Base-by-base conservation (phyloP, 176 grass and related monocot genomes). In the Zoysia pacifica region DNA sequence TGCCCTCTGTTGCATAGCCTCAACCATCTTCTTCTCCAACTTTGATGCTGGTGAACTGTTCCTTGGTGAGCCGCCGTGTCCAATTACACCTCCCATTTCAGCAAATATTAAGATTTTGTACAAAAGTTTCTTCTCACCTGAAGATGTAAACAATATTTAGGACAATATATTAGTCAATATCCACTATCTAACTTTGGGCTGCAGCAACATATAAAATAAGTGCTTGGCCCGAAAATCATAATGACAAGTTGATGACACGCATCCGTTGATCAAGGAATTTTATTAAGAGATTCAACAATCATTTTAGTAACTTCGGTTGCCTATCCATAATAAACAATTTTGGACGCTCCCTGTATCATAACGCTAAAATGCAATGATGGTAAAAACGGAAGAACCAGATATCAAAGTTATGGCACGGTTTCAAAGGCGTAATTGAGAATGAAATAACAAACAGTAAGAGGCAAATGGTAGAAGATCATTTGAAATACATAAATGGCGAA, bases 11-110 rank as follows among this genome's bases (percentile, higher is more conserved):
- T 89, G 81, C 92, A 98, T 98, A 41, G 95, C 92, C 60, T 98
- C 95, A 76, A 94, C 95, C 95, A 98, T 98, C 82, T 98, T 93
- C 38, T 60, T 89, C 75, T 98, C 95, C 75, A 98, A 81, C 77
- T 98, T 98, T 13, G 92, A 82, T 55, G 80, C 88, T 7, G 92
- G 86, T 20, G 77, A 79, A 75, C 78, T 85, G n/a, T 77, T 62
- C 81, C 84, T 87, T 50, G 84, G 65, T 39, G 86, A 87, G 28
- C 82, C 90, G 58, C 70, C 81, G 72, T 87, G 88, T 54, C 92
- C 90, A 35, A 98, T 51, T 43, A 86, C 81, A 47, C 86, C 88
- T 78, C 95, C 95, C 95, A 98, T 98, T 63, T 77, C 83, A 44
- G 38, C 44, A 72, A 71, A 52, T 61, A 3, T 3, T 11, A 44